phyloP scores from a whole-genome alignment of 495 filamentous ascomycete genomes.

The Penicillium roqueforti region DNA sequence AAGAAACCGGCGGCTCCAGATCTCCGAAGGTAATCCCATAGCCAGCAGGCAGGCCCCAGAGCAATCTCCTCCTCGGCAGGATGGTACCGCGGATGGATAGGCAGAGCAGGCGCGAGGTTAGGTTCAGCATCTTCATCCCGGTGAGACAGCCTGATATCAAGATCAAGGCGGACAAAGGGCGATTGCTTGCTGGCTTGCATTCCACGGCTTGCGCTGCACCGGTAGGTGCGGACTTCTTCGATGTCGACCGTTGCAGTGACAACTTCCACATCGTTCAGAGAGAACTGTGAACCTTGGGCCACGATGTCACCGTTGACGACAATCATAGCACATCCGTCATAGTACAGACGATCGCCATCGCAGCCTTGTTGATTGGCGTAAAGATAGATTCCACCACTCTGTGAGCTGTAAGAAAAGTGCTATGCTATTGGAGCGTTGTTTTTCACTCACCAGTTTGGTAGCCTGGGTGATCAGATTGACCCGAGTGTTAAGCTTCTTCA shows the following conservation, averaged over 20 bases:
- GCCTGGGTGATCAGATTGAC: conserved; percentile 72
- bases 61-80: conserved; percentile 72
- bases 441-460: conserved; percentile 53
- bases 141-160: conserved; percentile 36
- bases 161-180: conserved; percentile 33
- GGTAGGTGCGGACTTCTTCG: conserved; percentile 56
- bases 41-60: conserved; percentile 64
- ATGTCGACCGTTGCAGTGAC: conserved; percentile 77
- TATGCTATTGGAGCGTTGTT: background rate
- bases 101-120: conserved; percentile 36
- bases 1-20: conserved; percentile 57
- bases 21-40: conserved; percentile 82
- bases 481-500: conserved; percentile 72
- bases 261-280: conserved; percentile 78
- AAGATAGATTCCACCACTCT: conserved; percentile 71
- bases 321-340: conserved; percentile 75
- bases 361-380: conserved; percentile 73
- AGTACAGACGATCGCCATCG: conserved; percentile 64
- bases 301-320: conserved; percentile 69
- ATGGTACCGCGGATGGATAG: conserved; percentile 51
- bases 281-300: conserved; percentile 70
- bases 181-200: conserved; percentile 40
- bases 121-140: conserved; percentile 36
- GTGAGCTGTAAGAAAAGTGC: conserved; percentile 5
- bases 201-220: conserved; percentile 31